A percentile compares a stretch with the other conserved stretches of the same genome.
These are phyloP conservation scores for Schizonepeta tenuifolia DNA, from an alignment of 257 asterid genomes.

Conservation along the genomic window DNA sequence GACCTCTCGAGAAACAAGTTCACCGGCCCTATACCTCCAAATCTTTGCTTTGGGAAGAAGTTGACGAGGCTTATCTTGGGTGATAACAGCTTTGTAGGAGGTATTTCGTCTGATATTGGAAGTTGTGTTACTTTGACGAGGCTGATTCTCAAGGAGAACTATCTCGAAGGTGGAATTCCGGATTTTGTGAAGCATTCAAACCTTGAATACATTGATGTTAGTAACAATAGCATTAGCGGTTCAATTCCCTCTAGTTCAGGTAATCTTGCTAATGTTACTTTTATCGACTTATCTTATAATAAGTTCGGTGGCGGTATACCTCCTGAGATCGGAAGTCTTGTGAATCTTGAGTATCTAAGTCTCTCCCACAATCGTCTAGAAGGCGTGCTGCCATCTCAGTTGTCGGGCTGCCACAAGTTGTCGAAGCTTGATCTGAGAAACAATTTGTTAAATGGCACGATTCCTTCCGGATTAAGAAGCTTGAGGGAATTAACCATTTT, in stretches of 20 bases:
- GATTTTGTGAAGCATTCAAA: conserved; percentile 50
- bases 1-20: conserved; percentile 71
- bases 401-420: conserved; percentile 57
- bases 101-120: conserved; percentile 64
- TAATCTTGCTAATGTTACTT: conserved; percentile 49
- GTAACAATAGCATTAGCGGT: conserved; percentile 61
- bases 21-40: conserved; percentile 75
- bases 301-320: conserved; percentile 62
- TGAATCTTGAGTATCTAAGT: conserved; percentile 50
- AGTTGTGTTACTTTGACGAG: conserved; percentile 64
- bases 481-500: conserved; percentile 52
- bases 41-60: conserved; percentile 69
- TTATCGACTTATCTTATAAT: conserved; percentile 63
- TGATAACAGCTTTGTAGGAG: conserved; percentile 61
- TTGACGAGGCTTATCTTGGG: conserved; percentile 63
- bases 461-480: conserved; percentile 55
- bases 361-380: conserved; percentile 65
- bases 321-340: conserved; percentile 58
- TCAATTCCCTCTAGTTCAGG: conserved; percentile 59
- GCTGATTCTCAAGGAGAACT: conserved; percentile 67
- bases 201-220: conserved; percentile 57
- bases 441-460: conserved; percentile 65
- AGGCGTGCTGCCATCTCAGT: conserved; percentile 55
- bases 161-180: conserved; percentile 68
- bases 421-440: conserved; percentile 56